Percentiles rank a stretch among this genome's conserved stretches.
These are phyloP conservation scores for Phialophora macrospora DNA, from an alignment of 2,329 filamentous ascomycete species.

Conservation along the genomic window DNA sequence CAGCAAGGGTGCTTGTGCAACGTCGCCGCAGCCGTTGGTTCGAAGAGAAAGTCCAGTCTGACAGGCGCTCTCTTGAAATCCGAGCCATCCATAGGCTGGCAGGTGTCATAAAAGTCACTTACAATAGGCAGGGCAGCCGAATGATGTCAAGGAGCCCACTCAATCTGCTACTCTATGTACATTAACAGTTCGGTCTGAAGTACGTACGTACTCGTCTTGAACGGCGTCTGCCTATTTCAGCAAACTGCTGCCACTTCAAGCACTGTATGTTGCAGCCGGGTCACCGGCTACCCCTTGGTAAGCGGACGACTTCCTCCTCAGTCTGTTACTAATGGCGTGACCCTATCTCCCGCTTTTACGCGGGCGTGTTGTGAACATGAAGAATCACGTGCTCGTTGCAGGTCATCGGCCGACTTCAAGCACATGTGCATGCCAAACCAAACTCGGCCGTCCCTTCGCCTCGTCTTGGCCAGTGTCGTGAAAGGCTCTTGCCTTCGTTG, in stretches of 20 bases:
- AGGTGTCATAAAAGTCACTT: not conserved
- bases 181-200: not conserved
- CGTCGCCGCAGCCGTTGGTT: not conserved
- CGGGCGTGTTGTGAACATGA: not conserved
- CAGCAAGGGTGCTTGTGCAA: not conserved
- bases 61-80: not conserved
- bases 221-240: not conserved
- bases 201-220: not conserved
- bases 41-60: not conserved
- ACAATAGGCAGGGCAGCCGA: not conserved
- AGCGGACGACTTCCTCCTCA: slow-evolving; percentile 4
- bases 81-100: not conserved
- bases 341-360: slow-evolving; percentile 30
- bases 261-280: not conserved
- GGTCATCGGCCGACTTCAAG: slow-evolving; percentile 30
- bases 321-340: slow-evolving; percentile 23
- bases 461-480: slow-evolving; percentile 82
- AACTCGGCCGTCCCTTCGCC: slow-evolving; percentile 80
- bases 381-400: not conserved
- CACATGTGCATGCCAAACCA: slow-evolving; percentile 82
- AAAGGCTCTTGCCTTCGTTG: slow-evolving; percentile 83
- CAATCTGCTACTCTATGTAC: not conserved
- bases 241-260: not conserved
- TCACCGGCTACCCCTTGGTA: not conserved
- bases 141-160: not conserved